Evolutionary conservation across 2,329 filamentous ascomycete genomes (phyloP).

Genomic region (Arachnomyces sp.): DNA sequence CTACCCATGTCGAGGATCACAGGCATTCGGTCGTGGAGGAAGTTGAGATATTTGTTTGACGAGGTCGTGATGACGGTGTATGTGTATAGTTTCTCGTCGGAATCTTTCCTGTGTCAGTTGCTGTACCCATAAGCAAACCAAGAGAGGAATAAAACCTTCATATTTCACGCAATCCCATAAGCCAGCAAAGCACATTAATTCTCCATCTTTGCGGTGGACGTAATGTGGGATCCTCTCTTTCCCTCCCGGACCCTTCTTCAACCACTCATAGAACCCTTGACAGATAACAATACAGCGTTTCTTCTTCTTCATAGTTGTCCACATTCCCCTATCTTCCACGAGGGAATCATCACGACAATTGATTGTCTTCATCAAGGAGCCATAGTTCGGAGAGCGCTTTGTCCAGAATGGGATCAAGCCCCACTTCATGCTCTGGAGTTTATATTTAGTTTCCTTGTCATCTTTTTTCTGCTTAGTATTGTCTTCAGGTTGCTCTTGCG

Average conservation of each 20-base stretch:
- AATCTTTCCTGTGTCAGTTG: conserved; percentile 34
- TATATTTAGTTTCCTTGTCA: conserved; percentile 52
- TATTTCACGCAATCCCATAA: conserved; percentile 84
- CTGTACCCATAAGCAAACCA: not conserved
- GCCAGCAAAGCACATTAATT: conserved; percentile 81
- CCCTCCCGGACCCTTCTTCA: conserved; percentile 61
- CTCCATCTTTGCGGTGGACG: conserved; percentile 70
- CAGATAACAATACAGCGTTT: conserved; percentile 84
- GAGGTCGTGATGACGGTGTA: conserved; percentile 92
- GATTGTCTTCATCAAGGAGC: conserved; percentile 74
- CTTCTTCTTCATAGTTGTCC: conserved; percentile 79
- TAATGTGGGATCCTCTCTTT: conserved; percentile 82
- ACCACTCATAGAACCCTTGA: conserved; percentile 95
- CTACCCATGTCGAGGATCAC: conserved; percentile 76
- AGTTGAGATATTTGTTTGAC: conserved; percentile 71
- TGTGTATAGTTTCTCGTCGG: conserved; percentile 65
- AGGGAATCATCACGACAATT: conserved; percentile 91
- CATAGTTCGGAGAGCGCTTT: conserved; percentile 70
- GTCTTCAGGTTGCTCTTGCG: conserved; percentile 10
- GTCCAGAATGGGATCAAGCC: conserved; percentile 91
- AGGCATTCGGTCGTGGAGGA: conserved; percentile 92
- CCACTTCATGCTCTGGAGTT: conserved; percentile 92
- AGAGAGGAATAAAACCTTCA: conserved; percentile 46
- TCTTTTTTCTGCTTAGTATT: conserved; percentile 9
- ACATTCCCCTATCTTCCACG: conserved; percentile 68